A percentile compares a stretch with the other conserved stretches of the same genome.
These are phyloP conservation scores for Parsonsia alboflavescens DNA, from an alignment of 257 asterid species.

Conservation along the genomic window DNA sequence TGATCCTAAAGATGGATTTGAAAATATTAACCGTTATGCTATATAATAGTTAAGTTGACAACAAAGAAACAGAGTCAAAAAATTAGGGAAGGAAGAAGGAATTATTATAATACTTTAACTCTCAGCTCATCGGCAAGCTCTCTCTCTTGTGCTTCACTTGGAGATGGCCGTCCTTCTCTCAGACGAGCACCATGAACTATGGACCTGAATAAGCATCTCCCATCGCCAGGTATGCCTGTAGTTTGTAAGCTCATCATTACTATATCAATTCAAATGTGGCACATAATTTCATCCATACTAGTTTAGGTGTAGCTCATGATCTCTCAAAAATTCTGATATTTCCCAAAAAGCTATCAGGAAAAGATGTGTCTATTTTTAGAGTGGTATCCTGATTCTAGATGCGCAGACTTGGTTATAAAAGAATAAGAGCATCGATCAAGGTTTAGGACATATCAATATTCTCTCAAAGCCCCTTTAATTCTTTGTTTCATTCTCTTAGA, in stretches of 20 bases:
- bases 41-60: background rate
- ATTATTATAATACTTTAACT: constrained; percentile 36
- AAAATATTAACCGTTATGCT: background rate
- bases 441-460: background rate
- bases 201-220: constrained; percentile 76
- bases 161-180: constrained; percentile 56
- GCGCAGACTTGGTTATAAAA: too few relatives aligned
- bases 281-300: too few relatives aligned
- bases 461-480: background rate
- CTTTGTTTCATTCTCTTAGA: background rate
- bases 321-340: background rate
- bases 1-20: background rate
- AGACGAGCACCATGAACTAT: constrained; percentile 65
- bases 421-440: background rate
- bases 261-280: background rate
- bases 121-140: constrained; percentile 76
- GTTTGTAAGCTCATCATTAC: constrained; percentile 12
- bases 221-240: constrained; percentile 70
- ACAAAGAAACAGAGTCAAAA: background rate
- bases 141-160: constrained; percentile 46
- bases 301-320: background rate
- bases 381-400: too few relatives aligned
- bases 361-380: background rate
- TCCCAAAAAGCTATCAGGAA: background rate
- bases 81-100: background rate